Conservation (phyloP, 257 asterid genomes). For the Handroanthus guayacan region DNA sequence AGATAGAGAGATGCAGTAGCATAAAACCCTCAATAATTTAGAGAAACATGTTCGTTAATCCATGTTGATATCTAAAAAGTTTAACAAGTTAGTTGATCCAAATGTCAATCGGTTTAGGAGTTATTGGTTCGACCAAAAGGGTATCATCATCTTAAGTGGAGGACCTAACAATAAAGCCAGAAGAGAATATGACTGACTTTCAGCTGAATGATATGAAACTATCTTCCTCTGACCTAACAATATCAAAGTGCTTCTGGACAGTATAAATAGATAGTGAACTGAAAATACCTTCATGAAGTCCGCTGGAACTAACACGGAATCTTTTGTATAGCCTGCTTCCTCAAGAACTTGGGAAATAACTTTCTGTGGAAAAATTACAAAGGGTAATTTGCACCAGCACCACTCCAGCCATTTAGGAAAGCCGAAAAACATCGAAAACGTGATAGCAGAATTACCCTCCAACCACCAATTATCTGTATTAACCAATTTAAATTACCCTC, state of each 20-base stretch:
- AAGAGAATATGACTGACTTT: too few species aligned
- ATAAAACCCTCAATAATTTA: neutral
- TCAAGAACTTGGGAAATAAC: constrained; percentile 81
- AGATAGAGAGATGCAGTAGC: neutral
- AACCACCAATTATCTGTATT: neutral
- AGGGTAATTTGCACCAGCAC: constrained; percentile 30
- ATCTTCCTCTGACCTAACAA: neutral
- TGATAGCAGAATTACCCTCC: neutral
- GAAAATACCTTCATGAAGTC: constrained; percentile 81
- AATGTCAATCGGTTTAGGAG: neutral
- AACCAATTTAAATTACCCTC: neutral
- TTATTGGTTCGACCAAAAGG: too few species aligned
- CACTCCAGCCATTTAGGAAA: neutral
- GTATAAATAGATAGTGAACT: constrained; percentile 2
- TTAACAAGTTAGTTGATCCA: neutral
- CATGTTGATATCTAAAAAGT: neutral
- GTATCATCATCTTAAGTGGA: neutral
- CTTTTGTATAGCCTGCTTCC: constrained; percentile 86
- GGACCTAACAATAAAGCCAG: neutral
- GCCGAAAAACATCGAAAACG: neutral
- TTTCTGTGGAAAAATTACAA: constrained; percentile 49
- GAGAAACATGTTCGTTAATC: neutral
- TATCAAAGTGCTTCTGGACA: constrained; percentile 8
- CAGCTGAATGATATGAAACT: too few species aligned
- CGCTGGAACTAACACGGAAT: constrained; percentile 66